These are phyloP conservation scores for Euphorbia tirucalli DNA, from an alignment of 345 rosid species.

Conservation along the genomic window DNA sequence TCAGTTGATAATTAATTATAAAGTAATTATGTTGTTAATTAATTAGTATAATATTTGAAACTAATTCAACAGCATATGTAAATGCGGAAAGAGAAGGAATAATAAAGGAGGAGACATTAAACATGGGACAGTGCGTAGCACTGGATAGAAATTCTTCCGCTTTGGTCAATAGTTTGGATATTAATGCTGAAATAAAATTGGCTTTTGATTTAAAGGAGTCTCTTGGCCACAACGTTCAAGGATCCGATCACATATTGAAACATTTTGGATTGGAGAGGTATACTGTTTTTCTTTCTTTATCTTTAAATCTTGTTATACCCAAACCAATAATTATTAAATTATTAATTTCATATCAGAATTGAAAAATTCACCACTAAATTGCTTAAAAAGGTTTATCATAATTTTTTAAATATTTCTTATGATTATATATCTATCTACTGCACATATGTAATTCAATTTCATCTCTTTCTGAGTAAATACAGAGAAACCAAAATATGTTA, in stretches of 20 bases:
- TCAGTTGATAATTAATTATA: too few relatives aligned
- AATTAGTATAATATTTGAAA: background rate
- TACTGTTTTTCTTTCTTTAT: background rate
- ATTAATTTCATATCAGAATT: too few relatives aligned
- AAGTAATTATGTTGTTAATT: too few relatives aligned
- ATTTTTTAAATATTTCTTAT: too few relatives aligned
- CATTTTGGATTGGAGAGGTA: conserved; percentile 42
- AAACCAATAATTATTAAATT: too few relatives aligned
- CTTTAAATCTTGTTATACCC: too few relatives aligned
- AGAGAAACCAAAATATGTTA: too few relatives aligned
- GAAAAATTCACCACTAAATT: too few relatives aligned
- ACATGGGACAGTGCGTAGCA: conserved; percentile 1
- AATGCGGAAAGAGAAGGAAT: conserved; percentile 14
- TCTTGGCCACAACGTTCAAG: conserved; percentile 12
- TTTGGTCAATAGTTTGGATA: conserved; percentile 4
- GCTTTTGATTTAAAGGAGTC: conserved; percentile 24
- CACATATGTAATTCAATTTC: too few relatives aligned
- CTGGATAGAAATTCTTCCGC: background rate
- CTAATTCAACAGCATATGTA: conserved; percentile 21
- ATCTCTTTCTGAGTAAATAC: too few relatives aligned
- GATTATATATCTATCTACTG: too few relatives aligned
- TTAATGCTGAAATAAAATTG: conserved; percentile 36
- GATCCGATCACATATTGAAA: conserved; percentile 1
- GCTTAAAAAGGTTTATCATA: too few relatives aligned
- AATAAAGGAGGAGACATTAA: conserved; percentile 8